Evolutionary conservation across 2,329 filamentous ascomycete species (phyloP), one percentile per base, ranked within the genome.

Genomic region (Arthrobotrys sphaeroides): DNA sequence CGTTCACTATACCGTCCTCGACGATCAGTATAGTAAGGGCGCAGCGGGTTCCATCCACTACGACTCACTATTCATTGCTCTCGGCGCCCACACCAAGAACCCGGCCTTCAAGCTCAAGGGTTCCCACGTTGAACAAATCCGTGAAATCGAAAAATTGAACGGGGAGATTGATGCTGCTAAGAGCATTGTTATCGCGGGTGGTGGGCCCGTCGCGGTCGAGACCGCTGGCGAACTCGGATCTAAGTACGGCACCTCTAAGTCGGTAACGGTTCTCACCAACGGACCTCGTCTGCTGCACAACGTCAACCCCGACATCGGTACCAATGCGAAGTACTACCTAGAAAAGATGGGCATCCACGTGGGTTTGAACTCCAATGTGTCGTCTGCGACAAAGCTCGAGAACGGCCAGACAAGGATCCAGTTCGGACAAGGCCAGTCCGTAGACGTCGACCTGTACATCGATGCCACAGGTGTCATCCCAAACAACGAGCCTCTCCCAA

Each of bases 361-460:
- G 12, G 47, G 43, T 3, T 13, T 70, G 5, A 51, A 45, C 31
- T 42, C 73, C 4, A 40, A 28, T 5, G 65, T 76, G 5, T 66
- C 57, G 4, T 64, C 64, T 1, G 47, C 60, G 1, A 49, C 64
- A 12, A 76, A 31, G 9, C 43, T 76, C 5, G 73, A 69, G 12
- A 76, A 20, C 16, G 73, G 73, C 3, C 70, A 74, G 43, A 74
- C 70, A 2, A 36, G 70, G 16, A 38, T 74, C 13, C 13, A 61
- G 4, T 74, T 74, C 33, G 62, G 62, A 13, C 31, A 67, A n/a
- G 62, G 42, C 20, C 33, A 74, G 12, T 74, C 70, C 31, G 57
- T 68, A 2, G 73, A 76, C 18, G 73, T 76, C 26, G 73, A 76
- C 22, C 36, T 76, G 12, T 76, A 76, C 65, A 70, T 76, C 6